A percentile compares a stretch with the other conserved stretches of the same genome.
Evolutionary conservation across 441 rosid species (phyloP).

Genomic region (Gossypium schwendimanii): DNA sequence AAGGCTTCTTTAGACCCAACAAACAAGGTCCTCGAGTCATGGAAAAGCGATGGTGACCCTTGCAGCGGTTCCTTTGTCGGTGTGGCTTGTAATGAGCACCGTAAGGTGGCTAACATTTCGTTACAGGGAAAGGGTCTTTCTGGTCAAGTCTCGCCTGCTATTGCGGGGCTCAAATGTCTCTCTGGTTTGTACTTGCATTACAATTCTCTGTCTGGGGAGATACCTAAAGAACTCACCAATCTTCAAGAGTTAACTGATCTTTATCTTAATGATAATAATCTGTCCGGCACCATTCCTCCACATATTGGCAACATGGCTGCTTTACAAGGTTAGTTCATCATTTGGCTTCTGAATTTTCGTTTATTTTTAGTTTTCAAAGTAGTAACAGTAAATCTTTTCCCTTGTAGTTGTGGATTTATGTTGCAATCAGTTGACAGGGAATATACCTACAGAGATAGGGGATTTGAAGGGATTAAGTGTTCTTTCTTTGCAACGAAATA

Average conservation of each 20-base stretch:
- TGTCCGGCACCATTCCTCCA: constrained; percentile 48
- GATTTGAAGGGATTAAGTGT: constrained; percentile 57
- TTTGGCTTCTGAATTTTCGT: not conserved
- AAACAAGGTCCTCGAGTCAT: constrained; percentile 41
- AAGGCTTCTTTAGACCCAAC: constrained; percentile 56
- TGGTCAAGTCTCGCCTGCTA: constrained; percentile 47
- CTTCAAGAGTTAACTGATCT: constrained; percentile 47
- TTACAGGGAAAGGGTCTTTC: constrained; percentile 43
- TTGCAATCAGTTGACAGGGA: constrained; percentile 66
- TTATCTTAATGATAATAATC: constrained; percentile 51
- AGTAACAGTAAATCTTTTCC: not conserved
- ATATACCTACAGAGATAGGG: constrained; percentile 49
- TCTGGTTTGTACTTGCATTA: constrained; percentile 65
- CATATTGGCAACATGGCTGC: constrained; percentile 37
- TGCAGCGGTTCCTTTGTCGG: constrained; percentile 54
- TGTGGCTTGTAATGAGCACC: constrained; percentile 48
- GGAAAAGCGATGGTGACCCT: constrained; percentile 49
- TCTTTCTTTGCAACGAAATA: constrained; percentile 60
- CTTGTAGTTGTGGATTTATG: constrained; percentile 69
- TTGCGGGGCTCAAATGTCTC: constrained; percentile 45
- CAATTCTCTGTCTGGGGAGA: constrained; percentile 47
- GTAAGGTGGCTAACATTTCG: constrained; percentile 52
- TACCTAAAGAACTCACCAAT: constrained; percentile 41
- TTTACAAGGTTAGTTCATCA: constrained; percentile 45
- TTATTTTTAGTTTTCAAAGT: not conserved